These are phyloP conservation scores for Cladosporium sp. DNA, from an alignment of 2,329 filamentous ascomycete species.

Conservation along the genomic window DNA sequence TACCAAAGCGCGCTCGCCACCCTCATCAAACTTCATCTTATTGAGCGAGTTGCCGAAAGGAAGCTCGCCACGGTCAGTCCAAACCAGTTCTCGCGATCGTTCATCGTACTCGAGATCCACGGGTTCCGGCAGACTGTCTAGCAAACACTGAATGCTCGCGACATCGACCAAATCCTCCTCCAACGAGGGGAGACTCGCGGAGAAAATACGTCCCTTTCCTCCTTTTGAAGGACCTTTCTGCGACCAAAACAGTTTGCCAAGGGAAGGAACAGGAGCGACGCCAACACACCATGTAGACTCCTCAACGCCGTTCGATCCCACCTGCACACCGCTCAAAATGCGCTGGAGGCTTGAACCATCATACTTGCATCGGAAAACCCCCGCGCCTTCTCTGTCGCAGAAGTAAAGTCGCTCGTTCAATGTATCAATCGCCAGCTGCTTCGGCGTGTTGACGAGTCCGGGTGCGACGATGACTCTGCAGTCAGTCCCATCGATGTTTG, in stretches of 20 bases:
- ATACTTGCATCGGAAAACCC: constrained; percentile 33
- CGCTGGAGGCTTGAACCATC: constrained; percentile 34
- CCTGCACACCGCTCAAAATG: constrained; percentile 21
- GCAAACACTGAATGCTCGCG: constrained; percentile 17
- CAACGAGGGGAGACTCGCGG: constrained; percentile 40
- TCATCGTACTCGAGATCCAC: constrained; percentile 55
- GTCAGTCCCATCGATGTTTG: constrained; percentile 47
- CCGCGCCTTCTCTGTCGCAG: constrained; percentile 41
- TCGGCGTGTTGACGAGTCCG: constrained; percentile 48
- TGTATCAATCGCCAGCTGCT: constrained; percentile 35
- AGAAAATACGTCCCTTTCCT: constrained; percentile 49
- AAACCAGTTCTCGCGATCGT: constrained; percentile 45
- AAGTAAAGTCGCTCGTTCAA: constrained; percentile 34
- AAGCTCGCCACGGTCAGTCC: constrained; percentile 57
- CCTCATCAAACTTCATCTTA: too few relatives aligned
- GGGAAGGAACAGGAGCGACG: constrained; percentile 45
- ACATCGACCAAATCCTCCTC: constrained; percentile 39
- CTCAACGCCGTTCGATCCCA: too few relatives aligned
- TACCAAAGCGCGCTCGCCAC: too few relatives aligned
- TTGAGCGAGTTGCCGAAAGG: constrained; percentile 38
- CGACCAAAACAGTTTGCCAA: constrained; percentile 53
- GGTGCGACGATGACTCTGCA: constrained; percentile 39
- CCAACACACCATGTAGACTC: constrained; percentile 33
- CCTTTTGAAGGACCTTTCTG: constrained; percentile 55
- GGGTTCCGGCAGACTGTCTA: constrained; percentile 46